These are phyloP conservation scores for Otatea glauca DNA, from an alignment of 176 grass and related monocot genomes.

Conservation along the genomic window DNA sequence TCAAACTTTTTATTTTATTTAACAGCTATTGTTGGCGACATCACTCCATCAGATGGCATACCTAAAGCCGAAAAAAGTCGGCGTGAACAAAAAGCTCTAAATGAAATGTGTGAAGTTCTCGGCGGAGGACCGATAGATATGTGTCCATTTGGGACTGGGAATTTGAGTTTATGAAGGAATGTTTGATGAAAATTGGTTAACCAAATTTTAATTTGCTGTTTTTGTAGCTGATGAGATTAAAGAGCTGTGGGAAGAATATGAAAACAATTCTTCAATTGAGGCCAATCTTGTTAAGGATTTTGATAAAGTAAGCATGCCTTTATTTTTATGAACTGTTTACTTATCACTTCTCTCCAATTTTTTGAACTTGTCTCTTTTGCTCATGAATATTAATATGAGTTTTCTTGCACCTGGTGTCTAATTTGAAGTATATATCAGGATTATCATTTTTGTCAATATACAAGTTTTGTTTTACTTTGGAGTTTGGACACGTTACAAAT, in stretches of 20 bases:
- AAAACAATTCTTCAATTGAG: slow-evolving; percentile 94
- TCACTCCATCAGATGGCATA: slow-evolving; percentile 93
- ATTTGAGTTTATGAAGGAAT: slow-evolving; percentile 13
- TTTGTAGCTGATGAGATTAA: slow-evolving; percentile 87
- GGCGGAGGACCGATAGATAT: slow-evolving; percentile 77
- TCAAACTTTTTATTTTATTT: slow-evolving; percentile 6
- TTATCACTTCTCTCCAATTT: background rate
- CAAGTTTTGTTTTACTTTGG: slow-evolving; percentile 11
- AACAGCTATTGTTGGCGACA: slow-evolving; percentile 96
- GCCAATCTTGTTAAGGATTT: slow-evolving; percentile 96
- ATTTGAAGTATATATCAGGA: slow-evolving; percentile 4
- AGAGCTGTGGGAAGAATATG: slow-evolving; percentile 91
- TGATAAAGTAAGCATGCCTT: slow-evolving; percentile 71
- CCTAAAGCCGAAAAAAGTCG: slow-evolving; percentile 91
- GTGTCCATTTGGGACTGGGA: slow-evolving; percentile 21
- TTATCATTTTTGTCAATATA: slow-evolving; percentile 1
- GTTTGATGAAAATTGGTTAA: background rate
- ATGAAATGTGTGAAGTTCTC: slow-evolving; percentile 93
- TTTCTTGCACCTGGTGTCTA: background rate
- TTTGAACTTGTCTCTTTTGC: background rate
- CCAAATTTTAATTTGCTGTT: slow-evolving; percentile 1
- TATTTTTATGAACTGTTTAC: background rate
- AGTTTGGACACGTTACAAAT: background rate
- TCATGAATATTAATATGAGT: background rate
- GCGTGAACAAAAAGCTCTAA: slow-evolving; percentile 75